These are phyloP conservation scores for Candida fluviatilis DNA, from an alignment of 805 yeast species.

Conservation along the genomic window DNA sequence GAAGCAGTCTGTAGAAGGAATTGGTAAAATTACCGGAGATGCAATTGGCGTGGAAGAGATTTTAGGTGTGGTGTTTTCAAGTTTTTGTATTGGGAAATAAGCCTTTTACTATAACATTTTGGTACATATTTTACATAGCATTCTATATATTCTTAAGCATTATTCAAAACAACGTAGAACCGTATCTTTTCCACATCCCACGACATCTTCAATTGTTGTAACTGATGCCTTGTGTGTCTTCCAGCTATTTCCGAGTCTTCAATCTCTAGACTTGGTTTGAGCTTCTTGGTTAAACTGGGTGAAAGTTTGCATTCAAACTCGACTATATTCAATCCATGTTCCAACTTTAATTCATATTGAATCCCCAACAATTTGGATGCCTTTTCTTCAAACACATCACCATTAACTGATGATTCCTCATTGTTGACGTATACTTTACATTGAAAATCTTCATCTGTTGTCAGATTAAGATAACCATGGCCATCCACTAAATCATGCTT, in stretches of 20 bases:
- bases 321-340: slow-evolving; percentile 37
- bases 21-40: slow-evolving; percentile 90
- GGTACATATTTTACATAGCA: slow-evolving; percentile 5
- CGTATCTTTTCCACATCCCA: slow-evolving; percentile 43
- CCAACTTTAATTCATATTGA: slow-evolving; percentile 36
- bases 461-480: slow-evolving; percentile 24
- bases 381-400: slow-evolving; percentile 27
- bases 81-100: slow-evolving; percentile 90
- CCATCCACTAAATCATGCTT: slow-evolving; percentile 30
- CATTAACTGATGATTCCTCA: slow-evolving; percentile 31
- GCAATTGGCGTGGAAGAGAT: slow-evolving; percentile 87
- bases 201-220: slow-evolving; percentile 40
- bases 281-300: slow-evolving; percentile 33
- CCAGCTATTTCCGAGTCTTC: slow-evolving; percentile 29
- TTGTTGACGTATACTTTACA: slow-evolving; percentile 36
- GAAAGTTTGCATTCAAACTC: slow-evolving; percentile 39
- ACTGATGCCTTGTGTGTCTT: slow-evolving; percentile 43
- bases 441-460: slow-evolving; percentile 40
- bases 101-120: neutral
- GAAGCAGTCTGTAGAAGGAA: slow-evolving; percentile 71
- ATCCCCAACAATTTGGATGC: slow-evolving; percentile 20
- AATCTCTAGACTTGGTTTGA: slow-evolving; percentile 19
- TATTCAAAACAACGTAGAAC: slow-evolving; percentile 28
- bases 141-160: slow-evolving; percentile 16
- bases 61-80: slow-evolving; percentile 84